phyloP scores from a whole-genome alignment of 345 rosid species.

The Lenwebbia sp. region DNA sequence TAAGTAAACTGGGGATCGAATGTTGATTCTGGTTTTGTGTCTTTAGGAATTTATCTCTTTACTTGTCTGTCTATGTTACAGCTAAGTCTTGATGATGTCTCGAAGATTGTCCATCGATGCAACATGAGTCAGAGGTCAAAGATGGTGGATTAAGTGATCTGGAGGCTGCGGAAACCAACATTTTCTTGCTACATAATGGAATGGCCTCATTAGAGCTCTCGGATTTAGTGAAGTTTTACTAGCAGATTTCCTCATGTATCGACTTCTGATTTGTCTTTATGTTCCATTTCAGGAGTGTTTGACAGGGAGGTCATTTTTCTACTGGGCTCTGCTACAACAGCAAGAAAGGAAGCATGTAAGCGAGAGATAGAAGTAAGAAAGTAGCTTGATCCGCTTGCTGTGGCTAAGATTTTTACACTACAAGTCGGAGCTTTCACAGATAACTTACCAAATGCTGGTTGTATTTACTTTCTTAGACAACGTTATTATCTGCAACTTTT shows the following conservation, averaged over 20 bases:
- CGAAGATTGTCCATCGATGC: conserved; percentile 47
- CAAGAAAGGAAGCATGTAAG: neutral
- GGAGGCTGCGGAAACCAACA: neutral
- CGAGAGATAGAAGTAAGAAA: neutral
- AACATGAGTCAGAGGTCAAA: conserved; percentile 17
- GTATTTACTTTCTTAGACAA: neutral
- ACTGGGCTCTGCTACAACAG: neutral
- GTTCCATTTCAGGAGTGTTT: neutral
- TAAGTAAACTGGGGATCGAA: neutral
- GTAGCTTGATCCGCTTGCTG: neutral
- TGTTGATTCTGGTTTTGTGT: neutral
- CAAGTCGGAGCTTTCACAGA: neutral
- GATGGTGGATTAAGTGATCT: neutral
- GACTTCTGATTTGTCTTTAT: neutral
- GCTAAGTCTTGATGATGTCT: conserved; percentile 63
- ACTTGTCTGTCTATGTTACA: conserved; percentile 10
- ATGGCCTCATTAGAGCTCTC: neutral
- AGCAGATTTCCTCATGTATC: neutral
- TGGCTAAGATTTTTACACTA: no score
- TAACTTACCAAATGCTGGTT: neutral
- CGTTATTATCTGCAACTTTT: neutral
- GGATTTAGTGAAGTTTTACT: neutral
- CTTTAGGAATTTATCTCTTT: neutral
- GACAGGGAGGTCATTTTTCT: neutral
- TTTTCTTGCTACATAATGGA: neutral